phyloP scores from a whole-genome alignment of 805 yeast species.

The Candida odintsovae region DNA sequence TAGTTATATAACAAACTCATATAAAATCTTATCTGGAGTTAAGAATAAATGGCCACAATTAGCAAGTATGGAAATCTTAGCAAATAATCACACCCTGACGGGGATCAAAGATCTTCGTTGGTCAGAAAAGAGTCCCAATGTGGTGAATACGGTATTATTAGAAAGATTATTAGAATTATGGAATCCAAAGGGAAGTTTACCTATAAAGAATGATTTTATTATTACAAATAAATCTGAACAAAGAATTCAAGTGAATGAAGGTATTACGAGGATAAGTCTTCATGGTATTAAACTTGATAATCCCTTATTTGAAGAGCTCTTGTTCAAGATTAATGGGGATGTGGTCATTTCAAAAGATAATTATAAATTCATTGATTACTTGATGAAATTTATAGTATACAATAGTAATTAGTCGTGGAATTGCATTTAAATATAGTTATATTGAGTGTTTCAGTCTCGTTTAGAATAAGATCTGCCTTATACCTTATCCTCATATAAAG shows the following conservation, averaged over 20 bases:
- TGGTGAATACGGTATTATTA: constrained; percentile 11
- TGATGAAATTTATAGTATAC: background rate
- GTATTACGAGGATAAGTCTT: background rate
- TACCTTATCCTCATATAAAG: too few species aligned
- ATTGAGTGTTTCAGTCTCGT: too few species aligned
- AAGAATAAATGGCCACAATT: constrained; percentile 6
- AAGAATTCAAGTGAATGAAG: background rate
- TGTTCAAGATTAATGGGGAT: background rate
- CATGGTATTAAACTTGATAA: background rate
- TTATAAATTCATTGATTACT: background rate
- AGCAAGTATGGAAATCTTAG: constrained; percentile 13
- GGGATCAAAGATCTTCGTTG: constrained; percentile 6
- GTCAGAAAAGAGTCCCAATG: constrained; percentile 4
- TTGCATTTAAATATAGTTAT: too few species aligned
- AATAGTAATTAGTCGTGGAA: background rate
- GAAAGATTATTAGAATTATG: constrained; percentile 2
- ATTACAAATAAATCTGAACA: background rate
- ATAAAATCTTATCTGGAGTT: background rate
- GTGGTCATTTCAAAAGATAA: background rate
- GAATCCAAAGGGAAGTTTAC: background rate
- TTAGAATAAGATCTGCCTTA: too few species aligned
- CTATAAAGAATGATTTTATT: background rate
- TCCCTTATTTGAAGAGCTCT: background rate
- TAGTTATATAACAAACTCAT: constrained; percentile 11
- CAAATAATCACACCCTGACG: constrained; percentile 7